Evolutionary conservation across 129 eudicot species (phyloP).

Genomic region (Pseudognaphalium luteoalbum): DNA sequence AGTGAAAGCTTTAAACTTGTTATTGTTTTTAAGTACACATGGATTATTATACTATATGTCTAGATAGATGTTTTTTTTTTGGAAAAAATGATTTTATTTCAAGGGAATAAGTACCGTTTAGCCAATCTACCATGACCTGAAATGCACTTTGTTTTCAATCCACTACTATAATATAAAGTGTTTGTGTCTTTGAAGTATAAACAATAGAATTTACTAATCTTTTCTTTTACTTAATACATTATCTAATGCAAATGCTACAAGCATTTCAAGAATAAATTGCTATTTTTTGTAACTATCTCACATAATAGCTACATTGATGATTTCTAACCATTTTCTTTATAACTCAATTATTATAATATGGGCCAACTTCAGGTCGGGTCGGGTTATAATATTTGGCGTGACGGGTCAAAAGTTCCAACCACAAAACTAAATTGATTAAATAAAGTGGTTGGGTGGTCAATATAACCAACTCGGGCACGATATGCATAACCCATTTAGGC

Average conservation of each 20-base stretch:
- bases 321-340: background rate
- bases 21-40: background rate
- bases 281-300: too few relatives aligned
- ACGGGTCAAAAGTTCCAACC: background rate
- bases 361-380: background rate
- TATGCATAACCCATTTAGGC: background rate
- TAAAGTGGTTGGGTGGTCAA: background rate
- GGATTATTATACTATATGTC: too few relatives aligned
- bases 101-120: background rate
- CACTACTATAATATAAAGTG: background rate
- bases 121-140: conserved; percentile 6
- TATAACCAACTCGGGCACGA: background rate
- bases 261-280: background rate
- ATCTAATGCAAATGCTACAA: background rate
- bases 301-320: background rate
- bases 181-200: background rate
- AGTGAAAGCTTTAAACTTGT: too few relatives aligned
- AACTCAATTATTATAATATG: background rate
- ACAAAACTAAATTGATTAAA: background rate
- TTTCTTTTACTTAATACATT: background rate
- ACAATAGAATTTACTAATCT: background rate
- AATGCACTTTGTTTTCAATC: background rate
- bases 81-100: too few relatives aligned
- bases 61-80: conserved; percentile 6
- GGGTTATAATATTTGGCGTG: background rate